phyloP scores from a whole-genome alignment of 164 flowering plant genomes.

The Vitis rotundifolia region DNA sequence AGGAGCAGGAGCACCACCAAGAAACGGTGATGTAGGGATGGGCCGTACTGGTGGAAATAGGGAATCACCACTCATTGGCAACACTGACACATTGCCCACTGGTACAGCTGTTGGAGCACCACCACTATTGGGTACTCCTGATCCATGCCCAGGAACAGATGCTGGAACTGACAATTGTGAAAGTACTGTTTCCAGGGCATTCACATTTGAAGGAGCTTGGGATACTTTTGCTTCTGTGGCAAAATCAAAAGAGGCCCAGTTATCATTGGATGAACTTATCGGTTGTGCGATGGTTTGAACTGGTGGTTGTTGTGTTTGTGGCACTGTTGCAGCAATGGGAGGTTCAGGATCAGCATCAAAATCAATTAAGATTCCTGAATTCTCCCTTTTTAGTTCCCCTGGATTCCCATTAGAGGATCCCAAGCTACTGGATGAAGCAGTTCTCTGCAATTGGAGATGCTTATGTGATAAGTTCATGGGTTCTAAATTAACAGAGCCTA shows the following conservation, averaged over 20 bases:
- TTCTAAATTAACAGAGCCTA: background rate
- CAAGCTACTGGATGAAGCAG: constrained; percentile 83
- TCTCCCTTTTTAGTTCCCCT: constrained; percentile 55
- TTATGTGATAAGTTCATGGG: background rate
- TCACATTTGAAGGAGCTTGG: constrained; percentile 44
- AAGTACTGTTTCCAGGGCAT: constrained; percentile 58
- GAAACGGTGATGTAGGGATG: constrained; percentile 3
- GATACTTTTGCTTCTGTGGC: constrained; percentile 38
- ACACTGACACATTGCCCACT: constrained; percentile 7
- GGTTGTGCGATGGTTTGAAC: constrained; percentile 42
- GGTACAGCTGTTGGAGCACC: constrained; percentile 11
- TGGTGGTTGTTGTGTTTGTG: constrained; percentile 40
- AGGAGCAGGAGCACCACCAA: constrained; percentile 20
- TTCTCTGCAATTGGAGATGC: constrained; percentile 59
- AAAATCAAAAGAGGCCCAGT: constrained; percentile 95
- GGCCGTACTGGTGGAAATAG: constrained; percentile 15
- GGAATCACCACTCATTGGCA: constrained; percentile 11
- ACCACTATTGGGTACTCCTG: constrained; percentile 18
- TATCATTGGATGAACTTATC: constrained; percentile 35
- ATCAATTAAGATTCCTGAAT: constrained; percentile 76
- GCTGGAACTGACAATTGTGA: constrained; percentile 55
- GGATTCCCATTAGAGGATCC: constrained; percentile 61
- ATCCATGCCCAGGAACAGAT: constrained; percentile 33
- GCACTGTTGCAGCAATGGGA: constrained; percentile 35
- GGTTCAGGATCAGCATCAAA: constrained; percentile 86